A percentile compares a stretch with the other conserved stretches of the same genome.
Evolutionary conservation across 2,329 filamentous ascomycete species (phyloP).

Genomic region (Septoria petroselini): DNA sequence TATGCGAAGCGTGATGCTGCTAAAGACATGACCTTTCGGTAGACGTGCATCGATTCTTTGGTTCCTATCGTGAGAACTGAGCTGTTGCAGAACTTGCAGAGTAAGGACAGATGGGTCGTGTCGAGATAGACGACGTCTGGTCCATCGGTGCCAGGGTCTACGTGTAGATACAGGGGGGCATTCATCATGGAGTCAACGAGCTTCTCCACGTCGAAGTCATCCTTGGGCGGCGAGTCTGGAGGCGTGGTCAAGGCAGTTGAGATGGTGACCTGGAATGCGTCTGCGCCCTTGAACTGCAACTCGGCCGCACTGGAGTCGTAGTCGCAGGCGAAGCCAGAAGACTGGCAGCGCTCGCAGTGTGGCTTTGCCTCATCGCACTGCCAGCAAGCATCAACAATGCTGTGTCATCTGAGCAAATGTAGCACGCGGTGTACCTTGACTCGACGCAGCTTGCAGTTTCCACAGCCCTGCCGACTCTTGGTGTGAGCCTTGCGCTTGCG

Average conservation of each 20-base stretch:
- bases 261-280: slow-evolving; percentile 24
- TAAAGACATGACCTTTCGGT: slow-evolving; percentile 22
- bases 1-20: slow-evolving; percentile 42
- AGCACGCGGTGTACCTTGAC: slow-evolving; percentile 46
- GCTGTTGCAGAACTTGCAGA: slow-evolving; percentile 28
- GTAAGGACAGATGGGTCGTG: slow-evolving; percentile 24
- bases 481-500: slow-evolving; percentile 42
- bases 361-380: slow-evolving; percentile 57
- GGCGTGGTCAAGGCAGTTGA: not conserved
- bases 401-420: not conserved
- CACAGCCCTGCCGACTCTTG: slow-evolving; percentile 55
- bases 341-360: slow-evolving; percentile 50
- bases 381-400: slow-evolving; percentile 5
- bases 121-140: slow-evolving; percentile 21
- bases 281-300: slow-evolving; percentile 26
- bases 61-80: slow-evolving; percentile 32
- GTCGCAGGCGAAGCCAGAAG: slow-evolving; percentile 48
- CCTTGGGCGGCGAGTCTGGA: slow-evolving; percentile 8
- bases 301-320: slow-evolving; percentile 39
- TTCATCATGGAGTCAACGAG: slow-evolving; percentile 18
- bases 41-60: slow-evolving; percentile 24
- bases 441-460: slow-evolving; percentile 55
- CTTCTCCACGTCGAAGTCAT: slow-evolving; percentile 6
- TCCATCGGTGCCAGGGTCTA: slow-evolving; percentile 13
- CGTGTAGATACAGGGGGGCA: slow-evolving; percentile 20